Evolutionary conservation across 73 alveolate species (phyloP).

Genomic region (Paramecium primaurelia): DNA sequence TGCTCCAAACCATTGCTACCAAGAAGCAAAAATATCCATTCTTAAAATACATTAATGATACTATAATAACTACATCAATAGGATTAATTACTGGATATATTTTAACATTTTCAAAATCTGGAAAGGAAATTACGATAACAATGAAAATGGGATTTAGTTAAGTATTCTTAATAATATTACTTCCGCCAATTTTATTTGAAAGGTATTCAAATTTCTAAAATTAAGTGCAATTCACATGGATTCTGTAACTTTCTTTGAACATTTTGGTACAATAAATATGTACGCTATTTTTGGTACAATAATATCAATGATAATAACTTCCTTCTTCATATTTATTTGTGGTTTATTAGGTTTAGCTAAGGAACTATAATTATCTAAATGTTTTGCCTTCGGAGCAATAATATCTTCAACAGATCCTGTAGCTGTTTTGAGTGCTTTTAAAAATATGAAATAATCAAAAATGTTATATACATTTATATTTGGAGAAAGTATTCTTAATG

Average conservation of each 20-base stretch:
- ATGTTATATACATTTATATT: slow-evolving; percentile 72
- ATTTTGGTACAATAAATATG: slow-evolving; percentile 74
- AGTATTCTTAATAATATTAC: slow-evolving; percentile 7
- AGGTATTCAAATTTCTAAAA: slow-evolving; percentile 25
- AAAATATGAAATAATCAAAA: slow-evolving; percentile 68
- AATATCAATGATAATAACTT: slow-evolving; percentile 63
- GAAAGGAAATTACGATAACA: slow-evolving; percentile 63
- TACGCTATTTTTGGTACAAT: slow-evolving; percentile 78
- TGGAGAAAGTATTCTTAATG: slow-evolving; percentile 89
- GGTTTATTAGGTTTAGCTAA: neutral
- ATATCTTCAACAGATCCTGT: slow-evolving; percentile 92
- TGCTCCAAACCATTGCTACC: neutral
- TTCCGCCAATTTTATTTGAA: slow-evolving; percentile 64
- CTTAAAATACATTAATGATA: neutral
- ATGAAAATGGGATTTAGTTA: slow-evolving; percentile 38
- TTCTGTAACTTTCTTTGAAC: slow-evolving; percentile 69
- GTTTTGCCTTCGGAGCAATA: slow-evolving; percentile 55
- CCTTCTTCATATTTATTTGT: slow-evolving; percentile 23
- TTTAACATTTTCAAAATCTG: slow-evolving; percentile 70
- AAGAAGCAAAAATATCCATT: neutral
- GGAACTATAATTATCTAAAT: slow-evolving; percentile 57
- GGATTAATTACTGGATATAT: slow-evolving; percentile 70
- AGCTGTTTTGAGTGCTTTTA: slow-evolving; percentile 78
- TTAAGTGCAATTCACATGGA: slow-evolving; percentile 78
- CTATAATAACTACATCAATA: neutral